A percentile compares a stretch with the other conserved stretches of the same genome.
These are phyloP conservation scores for Saturnispora besseyi DNA, from an alignment of 805 yeast genomes.

Conservation along the genomic window DNA sequence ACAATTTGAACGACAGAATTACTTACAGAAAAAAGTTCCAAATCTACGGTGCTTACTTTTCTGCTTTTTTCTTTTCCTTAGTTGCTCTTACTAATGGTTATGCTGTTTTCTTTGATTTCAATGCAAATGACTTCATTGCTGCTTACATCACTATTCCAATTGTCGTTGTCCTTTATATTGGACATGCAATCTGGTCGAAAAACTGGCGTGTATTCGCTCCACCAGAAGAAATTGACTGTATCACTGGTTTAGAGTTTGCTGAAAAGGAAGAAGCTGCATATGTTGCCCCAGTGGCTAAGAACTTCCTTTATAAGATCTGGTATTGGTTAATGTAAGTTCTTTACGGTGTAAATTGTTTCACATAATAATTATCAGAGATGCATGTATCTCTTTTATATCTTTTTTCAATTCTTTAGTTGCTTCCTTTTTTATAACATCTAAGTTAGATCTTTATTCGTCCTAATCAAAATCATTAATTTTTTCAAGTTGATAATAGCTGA, in stretches of 20 bases:
- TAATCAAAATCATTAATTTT: too few relatives aligned
- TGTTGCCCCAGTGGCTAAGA: constrained; percentile 33
- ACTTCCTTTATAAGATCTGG: constrained; percentile 37
- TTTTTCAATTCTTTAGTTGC: too few relatives aligned
- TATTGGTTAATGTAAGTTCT: constrained; percentile 29
- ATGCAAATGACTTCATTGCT: constrained; percentile 52
- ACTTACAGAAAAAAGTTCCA: constrained; percentile 49
- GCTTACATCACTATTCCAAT: constrained; percentile 63
- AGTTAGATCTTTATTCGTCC: too few relatives aligned
- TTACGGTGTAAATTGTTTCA: too few relatives aligned
- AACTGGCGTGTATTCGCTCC: constrained; percentile 41
- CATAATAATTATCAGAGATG: too few relatives aligned
- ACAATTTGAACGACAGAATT: constrained; percentile 44
- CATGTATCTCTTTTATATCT: too few relatives aligned
- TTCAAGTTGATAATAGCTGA: too few relatives aligned
- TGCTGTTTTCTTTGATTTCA: constrained; percentile 52
- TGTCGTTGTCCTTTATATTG: constrained; percentile 43
- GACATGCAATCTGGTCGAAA: constrained; percentile 44
- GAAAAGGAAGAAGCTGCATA: constrained; percentile 42
- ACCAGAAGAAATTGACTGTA: constrained; percentile 49
- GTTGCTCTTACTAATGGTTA: constrained; percentile 66
- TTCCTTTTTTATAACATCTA: too few relatives aligned
- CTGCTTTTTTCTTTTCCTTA: constrained; percentile 38
- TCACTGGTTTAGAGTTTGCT: constrained; percentile 50
- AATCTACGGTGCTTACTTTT: constrained; percentile 48